Percentiles rank a stretch among this genome's conserved stretches.
Conservation (phyloP, 2,329 filamentous ascomycete genomes). For the Sporothrix euskadiensis region DNA sequence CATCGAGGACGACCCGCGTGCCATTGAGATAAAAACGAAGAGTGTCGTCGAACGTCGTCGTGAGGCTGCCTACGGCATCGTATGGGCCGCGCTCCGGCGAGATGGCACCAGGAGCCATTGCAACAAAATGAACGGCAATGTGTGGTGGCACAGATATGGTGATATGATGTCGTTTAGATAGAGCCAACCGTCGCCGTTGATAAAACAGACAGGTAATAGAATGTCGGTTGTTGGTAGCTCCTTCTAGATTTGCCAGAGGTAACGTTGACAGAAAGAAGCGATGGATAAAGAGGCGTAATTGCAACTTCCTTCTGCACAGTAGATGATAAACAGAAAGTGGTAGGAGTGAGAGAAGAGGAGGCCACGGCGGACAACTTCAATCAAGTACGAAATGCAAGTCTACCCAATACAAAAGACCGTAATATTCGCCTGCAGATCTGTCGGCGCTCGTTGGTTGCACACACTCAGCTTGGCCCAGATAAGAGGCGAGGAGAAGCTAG, state of each 20-base stretch:
- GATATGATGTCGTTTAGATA: not conserved
- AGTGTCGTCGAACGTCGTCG: slow-evolving; percentile 79
- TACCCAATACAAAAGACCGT: not conserved
- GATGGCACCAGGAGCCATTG: slow-evolving; percentile 59
- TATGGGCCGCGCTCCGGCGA: slow-evolving; percentile 44
- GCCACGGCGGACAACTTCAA: not conserved
- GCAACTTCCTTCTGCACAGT: not conserved
- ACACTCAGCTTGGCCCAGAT: slow-evolving; percentile 1
- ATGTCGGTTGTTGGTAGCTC: not conserved
- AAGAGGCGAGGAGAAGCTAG: not conserved
- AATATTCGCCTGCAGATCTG: slow-evolving; percentile 8
- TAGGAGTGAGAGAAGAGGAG: slow-evolving; percentile 8
- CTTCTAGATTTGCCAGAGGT: not conserved
- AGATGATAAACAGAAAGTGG: not conserved
- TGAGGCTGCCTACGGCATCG: slow-evolving; percentile 55
- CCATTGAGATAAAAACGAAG: slow-evolving; percentile 94
- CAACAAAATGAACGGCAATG: not conserved
- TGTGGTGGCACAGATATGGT: not conserved
- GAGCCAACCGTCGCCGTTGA: not conserved
- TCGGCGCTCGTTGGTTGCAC: slow-evolving; percentile 1
- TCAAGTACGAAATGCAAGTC: not conserved
- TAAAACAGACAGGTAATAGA: not conserved
- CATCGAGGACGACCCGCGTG: slow-evolving; percentile 80
- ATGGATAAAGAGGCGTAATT: not conserved
- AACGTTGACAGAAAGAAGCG: not conserved